Evolutionary conservation across 108 stramenopile species (phyloP).

Genomic region (Nitzschia putrida): DNA sequence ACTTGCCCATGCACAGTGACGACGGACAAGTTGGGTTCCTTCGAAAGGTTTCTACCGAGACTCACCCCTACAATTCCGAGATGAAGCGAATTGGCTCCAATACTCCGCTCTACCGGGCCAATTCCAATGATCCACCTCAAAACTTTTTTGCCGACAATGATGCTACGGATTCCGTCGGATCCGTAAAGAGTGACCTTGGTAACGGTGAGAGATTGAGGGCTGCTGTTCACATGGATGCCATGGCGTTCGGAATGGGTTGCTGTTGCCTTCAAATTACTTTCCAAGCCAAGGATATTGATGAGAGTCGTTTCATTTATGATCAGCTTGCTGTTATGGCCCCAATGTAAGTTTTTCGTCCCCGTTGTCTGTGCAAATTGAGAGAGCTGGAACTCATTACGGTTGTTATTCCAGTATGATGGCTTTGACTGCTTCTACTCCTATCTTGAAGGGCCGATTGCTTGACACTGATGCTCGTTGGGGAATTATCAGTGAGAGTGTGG

Average conservation of each 20-base stretch:
- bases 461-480: slow-evolving; percentile 98
- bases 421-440: slow-evolving; percentile 94
- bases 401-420: slow-evolving; percentile 80
- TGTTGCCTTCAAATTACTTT: slow-evolving; percentile 99
- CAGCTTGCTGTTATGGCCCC: slow-evolving; percentile 97
- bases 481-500: slow-evolving; percentile 92
- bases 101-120: slow-evolving; percentile 66
- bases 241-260: slow-evolving; percentile 99
- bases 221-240: slow-evolving; percentile 97
- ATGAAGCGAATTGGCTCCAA: slow-evolving; percentile 70
- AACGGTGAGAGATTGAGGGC: slow-evolving; percentile 59
- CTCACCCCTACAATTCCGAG: slow-evolving; percentile 69
- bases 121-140: slow-evolving; percentile 23
- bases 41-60: slow-evolving; percentile 69
- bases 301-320: slow-evolving; percentile 96
- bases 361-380: neutral
- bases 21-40: slow-evolving; percentile 73
- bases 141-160: neutral
- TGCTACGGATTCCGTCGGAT: neutral
- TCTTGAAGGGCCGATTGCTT: slow-evolving; percentile 90
- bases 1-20: slow-evolving; percentile 82
- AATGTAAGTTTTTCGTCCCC: slow-evolving; percentile 46
- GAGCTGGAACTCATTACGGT: slow-evolving; percentile 7
- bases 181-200: neutral
- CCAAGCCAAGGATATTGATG: slow-evolving; percentile 95